Evolutionary conservation across 1,284 basidiomycete species (phyloP).

Genomic region (Ustilago bromivora): DNA sequence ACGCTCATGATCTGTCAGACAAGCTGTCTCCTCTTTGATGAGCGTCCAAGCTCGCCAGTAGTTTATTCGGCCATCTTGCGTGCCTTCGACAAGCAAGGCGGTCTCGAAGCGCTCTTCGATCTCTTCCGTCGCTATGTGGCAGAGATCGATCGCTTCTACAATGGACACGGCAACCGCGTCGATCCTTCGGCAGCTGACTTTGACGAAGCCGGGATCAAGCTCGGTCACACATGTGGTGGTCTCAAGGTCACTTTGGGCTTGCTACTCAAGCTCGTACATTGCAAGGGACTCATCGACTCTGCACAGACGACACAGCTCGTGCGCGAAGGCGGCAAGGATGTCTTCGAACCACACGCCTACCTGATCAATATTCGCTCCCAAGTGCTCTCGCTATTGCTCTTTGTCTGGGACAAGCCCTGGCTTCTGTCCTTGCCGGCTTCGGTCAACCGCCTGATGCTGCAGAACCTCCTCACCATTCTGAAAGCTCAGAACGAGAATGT

Average conservation of each 20-base stretch:
- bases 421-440: conserved; percentile 77
- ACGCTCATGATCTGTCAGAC: conserved; percentile 83
- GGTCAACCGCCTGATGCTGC: conserved; percentile 76
- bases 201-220: conserved; percentile 54
- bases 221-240: conserved; percentile 80
- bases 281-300: conserved; percentile 85
- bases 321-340: conserved; percentile 39
- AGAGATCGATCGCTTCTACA: conserved; percentile 76
- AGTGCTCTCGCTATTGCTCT: conserved; percentile 77
- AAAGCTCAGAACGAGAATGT: conserved; percentile 76
- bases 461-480: conserved; percentile 83
- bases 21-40: conserved; percentile 83
- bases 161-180: conserved; percentile 65
- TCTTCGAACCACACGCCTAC: conserved; percentile 85
- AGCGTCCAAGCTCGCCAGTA: conserved; percentile 72
- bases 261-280: conserved; percentile 80
- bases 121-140: conserved; percentile 76
- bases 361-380: conserved; percentile 83
- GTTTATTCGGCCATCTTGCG: conserved; percentile 85
- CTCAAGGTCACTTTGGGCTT: conserved; percentile 85
- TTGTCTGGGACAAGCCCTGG: conserved; percentile 88
- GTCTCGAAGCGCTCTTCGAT: conserved; percentile 78
- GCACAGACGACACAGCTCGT: conserved; percentile 80
- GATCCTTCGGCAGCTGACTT: conserved; percentile 28
- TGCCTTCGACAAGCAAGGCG: conserved; percentile 80